A percentile compares a stretch with the other conserved stretches of the same genome.
Evolutionary conservation across 257 asterid species (phyloP).

Genomic region (Jacaranda mimosifolia): DNA sequence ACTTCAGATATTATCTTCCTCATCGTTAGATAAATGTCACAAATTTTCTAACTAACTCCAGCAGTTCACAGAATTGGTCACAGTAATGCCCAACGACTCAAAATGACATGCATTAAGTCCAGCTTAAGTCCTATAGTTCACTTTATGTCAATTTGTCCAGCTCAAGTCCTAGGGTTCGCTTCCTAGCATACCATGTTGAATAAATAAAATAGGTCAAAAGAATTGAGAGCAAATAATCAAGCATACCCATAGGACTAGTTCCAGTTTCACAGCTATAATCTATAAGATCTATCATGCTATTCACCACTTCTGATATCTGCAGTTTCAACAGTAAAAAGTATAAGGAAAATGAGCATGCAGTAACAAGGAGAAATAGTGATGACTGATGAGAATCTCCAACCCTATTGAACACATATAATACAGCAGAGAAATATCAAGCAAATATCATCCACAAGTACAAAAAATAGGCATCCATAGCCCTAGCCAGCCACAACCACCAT

Average conservation of each 20-base stretch:
- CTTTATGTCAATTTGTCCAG: not conserved
- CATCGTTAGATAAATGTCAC: not conserved
- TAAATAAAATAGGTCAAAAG: constrained; percentile 14
- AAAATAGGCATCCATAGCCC: not conserved
- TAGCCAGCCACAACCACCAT: constrained; percentile 11
- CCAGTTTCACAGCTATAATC: constrained; percentile 82
- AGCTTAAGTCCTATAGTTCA: not conserved
- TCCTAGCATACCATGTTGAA: not conserved
- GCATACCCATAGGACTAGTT: constrained; percentile 94
- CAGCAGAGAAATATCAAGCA: not conserved
- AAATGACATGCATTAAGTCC: not conserved
- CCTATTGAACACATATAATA: not conserved
- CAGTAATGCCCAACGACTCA: not conserved
- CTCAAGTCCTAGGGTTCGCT: not conserved
- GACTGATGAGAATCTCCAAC: not conserved
- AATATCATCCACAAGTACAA: not conserved
- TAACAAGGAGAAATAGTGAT: not conserved
- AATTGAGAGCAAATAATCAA: constrained; percentile 21
- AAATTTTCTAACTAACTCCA: not conserved
- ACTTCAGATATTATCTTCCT: constrained; percentile 7
- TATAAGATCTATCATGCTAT: constrained; percentile 95
- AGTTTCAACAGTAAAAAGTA: constrained; percentile 31
- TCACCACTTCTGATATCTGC: constrained; percentile 97
- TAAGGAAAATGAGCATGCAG: constrained; percentile 20
- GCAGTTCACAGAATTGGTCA: not conserved